A percentile compares a stretch with the other conserved stretches of the same genome.
These are phyloP conservation scores for Globisporangium polare DNA, from an alignment of 352 stramenopile genomes.

Conservation along the genomic window DNA sequence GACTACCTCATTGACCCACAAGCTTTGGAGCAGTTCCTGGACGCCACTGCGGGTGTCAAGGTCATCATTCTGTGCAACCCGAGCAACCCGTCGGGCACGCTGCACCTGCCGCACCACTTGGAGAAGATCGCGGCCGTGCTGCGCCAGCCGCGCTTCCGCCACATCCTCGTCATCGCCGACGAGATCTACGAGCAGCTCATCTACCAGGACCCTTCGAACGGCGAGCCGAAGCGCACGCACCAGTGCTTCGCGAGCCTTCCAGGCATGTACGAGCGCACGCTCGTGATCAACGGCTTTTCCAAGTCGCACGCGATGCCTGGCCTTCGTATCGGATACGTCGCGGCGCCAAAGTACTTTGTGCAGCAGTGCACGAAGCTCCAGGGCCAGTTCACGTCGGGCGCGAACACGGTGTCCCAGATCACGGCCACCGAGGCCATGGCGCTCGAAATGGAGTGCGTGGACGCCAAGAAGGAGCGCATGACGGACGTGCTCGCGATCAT, in stretches of 20 bases:
- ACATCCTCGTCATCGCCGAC: conserved; percentile 89
- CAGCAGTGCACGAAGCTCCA: conserved; percentile 91
- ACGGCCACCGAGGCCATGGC: conserved; percentile 88
- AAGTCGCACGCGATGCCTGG: conserved; percentile 97
- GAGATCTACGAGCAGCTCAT: conserved; percentile 97
- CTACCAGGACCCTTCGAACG: conserved; percentile 64
- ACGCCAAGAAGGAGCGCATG: conserved; percentile 47
- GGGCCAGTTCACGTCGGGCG: conserved; percentile 94
- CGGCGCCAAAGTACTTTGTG: conserved; percentile 70
- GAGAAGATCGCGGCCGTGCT: conserved; percentile 54
- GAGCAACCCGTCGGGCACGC: conserved; percentile 91
- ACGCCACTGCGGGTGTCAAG: conserved; percentile 68
- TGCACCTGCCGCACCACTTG: conserved; percentile 60
- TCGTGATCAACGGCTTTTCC: conserved; percentile 96
- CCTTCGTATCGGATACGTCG: conserved; percentile 92
- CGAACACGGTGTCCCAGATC: conserved; percentile 90
- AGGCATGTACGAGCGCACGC: conserved; percentile 89
- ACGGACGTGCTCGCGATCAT: conserved; percentile 47
- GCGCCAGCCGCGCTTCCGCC: conserved; percentile 53
- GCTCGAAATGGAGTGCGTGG: conserved; percentile 71
- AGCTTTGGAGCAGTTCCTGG: conserved; percentile 71
- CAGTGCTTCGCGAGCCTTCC: conserved; percentile 68
- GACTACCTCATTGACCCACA: conserved; percentile 90
- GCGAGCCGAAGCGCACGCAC: conserved; percentile 44
- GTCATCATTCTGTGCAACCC: conserved; percentile 96